Evolutionary conservation across 805 yeast genomes (phyloP).

Genomic region (Pichia sporocuriosa): DNA sequence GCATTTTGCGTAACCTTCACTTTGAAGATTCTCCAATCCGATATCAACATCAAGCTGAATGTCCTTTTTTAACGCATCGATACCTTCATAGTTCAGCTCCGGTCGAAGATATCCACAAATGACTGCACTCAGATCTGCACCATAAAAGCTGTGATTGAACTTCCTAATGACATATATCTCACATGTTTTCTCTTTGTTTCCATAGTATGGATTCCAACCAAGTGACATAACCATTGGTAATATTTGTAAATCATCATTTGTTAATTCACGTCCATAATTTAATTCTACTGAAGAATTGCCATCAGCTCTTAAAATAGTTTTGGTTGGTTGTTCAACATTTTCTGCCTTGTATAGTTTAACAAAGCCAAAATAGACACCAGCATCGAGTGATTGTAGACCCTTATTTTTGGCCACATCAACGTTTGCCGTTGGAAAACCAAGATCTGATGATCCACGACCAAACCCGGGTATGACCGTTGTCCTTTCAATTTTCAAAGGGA

Average conservation of each 20-base stretch:
- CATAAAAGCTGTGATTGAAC: conserved; percentile 67
- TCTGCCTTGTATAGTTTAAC: conserved; percentile 12
- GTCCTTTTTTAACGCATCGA: conserved; percentile 78
- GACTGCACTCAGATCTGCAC: conserved; percentile 61
- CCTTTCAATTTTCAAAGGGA: conserved; percentile 41
- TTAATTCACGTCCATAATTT: conserved; percentile 53
- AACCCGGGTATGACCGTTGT: conserved; percentile 69
- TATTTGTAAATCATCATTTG: conserved; percentile 37
- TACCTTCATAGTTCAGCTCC: conserved; percentile 75
- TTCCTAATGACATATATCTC: conserved; percentile 81
- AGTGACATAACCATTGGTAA: conserved; percentile 92
- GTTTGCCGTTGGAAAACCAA: conserved; percentile 95
- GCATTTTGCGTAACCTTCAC: conserved; percentile 35
- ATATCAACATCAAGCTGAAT: conserved; percentile 72
- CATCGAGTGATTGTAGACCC: conserved; percentile 35
- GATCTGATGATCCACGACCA: conserved; percentile 90
- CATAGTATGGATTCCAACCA: conserved; percentile 93
- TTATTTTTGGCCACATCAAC: conserved; percentile 54
- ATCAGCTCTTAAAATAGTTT: conserved; percentile 27
- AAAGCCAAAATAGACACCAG: conserved; percentile 92
- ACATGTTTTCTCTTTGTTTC: conserved; percentile 73
- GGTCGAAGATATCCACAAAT: conserved; percentile 89
- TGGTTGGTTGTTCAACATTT: background rate
- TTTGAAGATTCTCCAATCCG: conserved; percentile 45
- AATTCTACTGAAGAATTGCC: conserved; percentile 41